Evolutionary conservation across 192 early-diverging fungal species (phyloP), one percentile per base, ranked within the genome.

Genomic region (Mortierella hygrophila): DNA sequence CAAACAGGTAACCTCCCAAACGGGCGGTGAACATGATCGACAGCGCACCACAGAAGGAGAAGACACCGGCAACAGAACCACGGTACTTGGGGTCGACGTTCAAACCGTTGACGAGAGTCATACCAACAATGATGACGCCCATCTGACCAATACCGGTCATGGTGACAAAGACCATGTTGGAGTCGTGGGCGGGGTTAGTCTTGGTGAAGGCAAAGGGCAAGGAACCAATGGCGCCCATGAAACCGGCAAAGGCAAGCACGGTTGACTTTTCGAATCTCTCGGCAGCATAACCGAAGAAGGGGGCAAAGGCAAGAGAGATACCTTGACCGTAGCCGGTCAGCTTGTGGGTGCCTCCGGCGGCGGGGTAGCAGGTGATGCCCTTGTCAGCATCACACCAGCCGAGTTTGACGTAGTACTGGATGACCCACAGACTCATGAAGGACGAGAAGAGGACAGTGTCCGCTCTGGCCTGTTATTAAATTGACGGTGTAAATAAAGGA

Each of bases 371-470:
- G 29, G 70, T 49, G 1, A 29, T 32, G 6, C 75, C 82, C 10
- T 41, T 75, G 9, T 74, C 41, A 20, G 35, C 8, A 23, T 46
- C 35, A 52, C 95, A 96, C 32, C 88, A 84, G 1, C 92, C 93
- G n/a, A 77, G 57, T 1, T 91, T 89, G 71, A 94, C 79, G 76
- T 94, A 96, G 80, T 92, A 89, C 47, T 93, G 83, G 18, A 82
- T 80, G 1, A 93, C 89, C 91, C 92, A 95, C 7, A 96, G 88
- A 38, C 92, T 91, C 23, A 96, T 80, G 72, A 92, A 96, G 2
- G 93, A 88, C 0, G 95, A 91, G 35, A 96, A 85, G n/a, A 93
- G 91, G 52, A 95, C 91, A 8, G 94, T 93, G 77, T 96, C 95
- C 4, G 92, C 94, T 65, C 95, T 90, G 13, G 95, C 74, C 84